phyloP scores from a whole-genome alignment of 306 rosid genomes.

The Rubus idaeus region DNA sequence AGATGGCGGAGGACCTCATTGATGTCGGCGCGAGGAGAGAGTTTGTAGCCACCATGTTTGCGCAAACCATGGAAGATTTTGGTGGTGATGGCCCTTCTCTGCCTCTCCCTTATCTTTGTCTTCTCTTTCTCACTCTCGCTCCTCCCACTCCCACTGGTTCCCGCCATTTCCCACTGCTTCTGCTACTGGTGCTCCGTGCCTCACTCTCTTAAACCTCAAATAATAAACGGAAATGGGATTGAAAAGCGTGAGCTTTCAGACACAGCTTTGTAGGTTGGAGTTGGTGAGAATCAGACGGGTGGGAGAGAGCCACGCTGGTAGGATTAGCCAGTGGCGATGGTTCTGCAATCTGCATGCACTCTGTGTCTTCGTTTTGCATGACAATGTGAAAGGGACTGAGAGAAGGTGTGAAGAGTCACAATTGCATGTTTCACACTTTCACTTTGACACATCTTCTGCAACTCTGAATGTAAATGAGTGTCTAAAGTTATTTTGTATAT shows the following conservation, averaged over 20 bases:
- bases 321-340: conserved; percentile 8
- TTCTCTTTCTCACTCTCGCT: conserved; percentile 50
- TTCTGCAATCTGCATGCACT: neutral
- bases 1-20: conserved; percentile 55
- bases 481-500: neutral
- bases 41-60: conserved; percentile 51
- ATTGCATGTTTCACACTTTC: conserved; percentile 33
- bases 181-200: conserved; percentile 6
- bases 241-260: neutral
- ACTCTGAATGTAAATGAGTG: neutral
- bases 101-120: conserved; percentile 56
- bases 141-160: conserved; percentile 23
- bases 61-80: conserved; percentile 53
- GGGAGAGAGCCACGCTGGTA: neutral
- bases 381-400: neutral
- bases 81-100: conserved; percentile 52
- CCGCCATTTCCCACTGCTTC: conserved; percentile 16
- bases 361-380: conserved; percentile 8
- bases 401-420: conserved; percentile 21
- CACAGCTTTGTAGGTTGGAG: neutral
- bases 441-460: neutral
- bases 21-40: conserved; percentile 47
- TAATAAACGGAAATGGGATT: neutral
- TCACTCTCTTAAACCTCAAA: neutral
- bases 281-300: conserved; percentile 14